These are phyloP conservation scores for Peronosclerospora sorghi DNA, from an alignment of 352 stramenopile species.

Conservation along the genomic window DNA sequence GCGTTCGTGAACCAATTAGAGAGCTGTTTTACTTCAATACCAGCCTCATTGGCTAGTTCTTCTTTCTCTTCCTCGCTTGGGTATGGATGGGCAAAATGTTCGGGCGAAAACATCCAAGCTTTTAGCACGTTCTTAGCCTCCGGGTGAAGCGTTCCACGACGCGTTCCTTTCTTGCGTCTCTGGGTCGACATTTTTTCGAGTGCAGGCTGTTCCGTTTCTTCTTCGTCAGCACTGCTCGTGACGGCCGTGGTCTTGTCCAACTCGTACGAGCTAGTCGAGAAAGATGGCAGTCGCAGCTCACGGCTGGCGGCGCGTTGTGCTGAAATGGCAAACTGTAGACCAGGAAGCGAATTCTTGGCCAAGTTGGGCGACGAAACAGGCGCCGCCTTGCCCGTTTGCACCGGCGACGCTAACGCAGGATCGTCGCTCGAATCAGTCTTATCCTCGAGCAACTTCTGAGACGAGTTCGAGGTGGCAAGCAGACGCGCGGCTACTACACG, in stretches of 20 bases:
- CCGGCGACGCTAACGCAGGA: slow-evolving; percentile 9
- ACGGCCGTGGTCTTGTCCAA: slow-evolving; percentile 14
- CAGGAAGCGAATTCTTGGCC: slow-evolving; percentile 46
- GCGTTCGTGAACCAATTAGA: slow-evolving; percentile 87
- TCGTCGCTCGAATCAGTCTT: slow-evolving; percentile 14
- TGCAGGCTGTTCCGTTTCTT: slow-evolving; percentile 10
- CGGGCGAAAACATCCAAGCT: slow-evolving; percentile 84
- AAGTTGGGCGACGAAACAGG: slow-evolving; percentile 31
- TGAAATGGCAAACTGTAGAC: slow-evolving; percentile 53
- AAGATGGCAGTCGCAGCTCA: slow-evolving; percentile 42
- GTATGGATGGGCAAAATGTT: slow-evolving; percentile 82
- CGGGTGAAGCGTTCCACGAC: slow-evolving; percentile 66
- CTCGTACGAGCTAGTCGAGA: slow-evolving; percentile 32
- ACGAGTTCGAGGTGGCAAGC: slow-evolving; percentile 9
- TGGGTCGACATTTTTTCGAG: slow-evolving; percentile 6
- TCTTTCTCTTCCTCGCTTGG: slow-evolving; percentile 84
- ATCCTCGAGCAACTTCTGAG: slow-evolving; percentile 5
- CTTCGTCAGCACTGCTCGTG: slow-evolving; percentile 13
- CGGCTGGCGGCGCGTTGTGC: slow-evolving; percentile 24
- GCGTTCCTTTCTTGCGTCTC: slow-evolving; percentile 74
- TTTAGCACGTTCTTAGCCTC: slow-evolving; percentile 83
- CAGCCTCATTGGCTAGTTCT: slow-evolving; percentile 59
- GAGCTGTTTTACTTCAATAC: slow-evolving; percentile 83
- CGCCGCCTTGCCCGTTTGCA: slow-evolving; percentile 25
- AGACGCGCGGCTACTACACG: slow-evolving; percentile 22